Conservation (phyloP, 768 basidiomycete species). For the Ramaria sp. region DNA sequence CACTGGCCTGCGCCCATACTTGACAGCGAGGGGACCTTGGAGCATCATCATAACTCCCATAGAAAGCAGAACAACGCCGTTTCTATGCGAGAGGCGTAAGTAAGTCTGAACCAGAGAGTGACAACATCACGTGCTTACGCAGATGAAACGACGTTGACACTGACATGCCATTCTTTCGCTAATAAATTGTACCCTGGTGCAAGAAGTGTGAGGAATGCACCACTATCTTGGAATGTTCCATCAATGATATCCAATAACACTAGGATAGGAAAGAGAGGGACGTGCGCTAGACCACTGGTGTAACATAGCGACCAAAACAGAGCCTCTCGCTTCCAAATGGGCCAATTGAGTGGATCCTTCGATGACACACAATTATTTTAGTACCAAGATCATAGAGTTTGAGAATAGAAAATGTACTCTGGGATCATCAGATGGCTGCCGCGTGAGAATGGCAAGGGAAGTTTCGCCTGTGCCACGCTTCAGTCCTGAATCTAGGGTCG, state of each 20-base stretch:
- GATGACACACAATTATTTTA: no score
- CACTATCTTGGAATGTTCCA: no score
- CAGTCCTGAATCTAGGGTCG: slow-evolving; percentile 6
- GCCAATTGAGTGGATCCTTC: slow-evolving; percentile 19
- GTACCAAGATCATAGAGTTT: no score
- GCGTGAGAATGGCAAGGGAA: slow-evolving; percentile 14
- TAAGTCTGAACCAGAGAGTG: background rate
- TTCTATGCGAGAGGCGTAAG: background rate
- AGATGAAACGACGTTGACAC: slow-evolving; percentile 8
- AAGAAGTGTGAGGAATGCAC: slow-evolving; percentile 10
- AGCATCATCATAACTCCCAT: slow-evolving; percentile 1
- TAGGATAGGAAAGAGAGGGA: background rate
- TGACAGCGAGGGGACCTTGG: slow-evolving; percentile 24
- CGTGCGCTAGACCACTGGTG: background rate
- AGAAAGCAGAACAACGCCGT: background rate
- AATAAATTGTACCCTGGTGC: slow-evolving; percentile 9
- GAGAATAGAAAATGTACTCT: background rate
- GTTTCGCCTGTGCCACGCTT: slow-evolving; percentile 14
- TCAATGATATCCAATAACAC: background rate
- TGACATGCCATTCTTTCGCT: slow-evolving; percentile 5
- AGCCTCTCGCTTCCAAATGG: slow-evolving; percentile 6
- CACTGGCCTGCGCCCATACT: slow-evolving; percentile 35
- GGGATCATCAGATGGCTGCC: slow-evolving; percentile 17
- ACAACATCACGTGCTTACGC: slow-evolving; percentile 5
- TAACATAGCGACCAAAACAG: background rate